Percentiles rank a stretch among this genome's conserved stretches.
These are phyloP conservation scores for Colletotrichum euphorbiae DNA, from an alignment of 2,329 filamentous ascomycete genomes.

Conservation along the genomic window DNA sequence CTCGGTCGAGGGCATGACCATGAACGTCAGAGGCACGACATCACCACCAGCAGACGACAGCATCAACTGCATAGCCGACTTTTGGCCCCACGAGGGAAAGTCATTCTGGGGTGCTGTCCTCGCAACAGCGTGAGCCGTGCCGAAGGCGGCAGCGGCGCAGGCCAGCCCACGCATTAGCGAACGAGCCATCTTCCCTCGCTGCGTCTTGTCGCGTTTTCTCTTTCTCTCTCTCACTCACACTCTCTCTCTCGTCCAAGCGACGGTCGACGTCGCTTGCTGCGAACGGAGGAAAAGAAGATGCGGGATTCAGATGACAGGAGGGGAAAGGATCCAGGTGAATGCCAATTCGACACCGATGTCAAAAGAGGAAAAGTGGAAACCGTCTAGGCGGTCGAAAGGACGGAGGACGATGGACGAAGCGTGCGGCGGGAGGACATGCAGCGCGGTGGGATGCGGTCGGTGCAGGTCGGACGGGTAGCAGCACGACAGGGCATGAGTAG, in stretches of 20 bases:
- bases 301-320: conserved; percentile 12
- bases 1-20: conserved; percentile 59
- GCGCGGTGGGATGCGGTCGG: conserved; percentile 13
- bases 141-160: conserved; percentile 47
- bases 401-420: conserved; percentile 7
- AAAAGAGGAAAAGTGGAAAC: conserved; percentile 13
- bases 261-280: conserved; percentile 52
- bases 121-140: conserved; percentile 50
- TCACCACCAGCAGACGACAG: conserved; percentile 46
- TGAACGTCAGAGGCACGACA: conserved; percentile 49
- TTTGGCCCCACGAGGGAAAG: conserved; percentile 53
- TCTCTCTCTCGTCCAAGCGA: conserved; percentile 42
- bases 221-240: background rate
- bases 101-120: conserved; percentile 46
- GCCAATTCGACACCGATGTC: background rate
- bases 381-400: background rate
- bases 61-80: conserved; percentile 56
- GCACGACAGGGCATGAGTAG: conserved; percentile 26
- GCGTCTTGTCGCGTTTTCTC: conserved; percentile 6
- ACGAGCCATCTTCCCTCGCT: conserved; percentile 47
- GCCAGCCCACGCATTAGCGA: conserved; percentile 47
- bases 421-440: conserved; percentile 23
- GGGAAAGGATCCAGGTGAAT: background rate
- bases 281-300: conserved; percentile 23
- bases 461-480: conserved; percentile 7